These are phyloP conservation scores for Blastocystis hominis DNA, from an alignment of 352 stramenopile species.

Conservation along the genomic window DNA sequence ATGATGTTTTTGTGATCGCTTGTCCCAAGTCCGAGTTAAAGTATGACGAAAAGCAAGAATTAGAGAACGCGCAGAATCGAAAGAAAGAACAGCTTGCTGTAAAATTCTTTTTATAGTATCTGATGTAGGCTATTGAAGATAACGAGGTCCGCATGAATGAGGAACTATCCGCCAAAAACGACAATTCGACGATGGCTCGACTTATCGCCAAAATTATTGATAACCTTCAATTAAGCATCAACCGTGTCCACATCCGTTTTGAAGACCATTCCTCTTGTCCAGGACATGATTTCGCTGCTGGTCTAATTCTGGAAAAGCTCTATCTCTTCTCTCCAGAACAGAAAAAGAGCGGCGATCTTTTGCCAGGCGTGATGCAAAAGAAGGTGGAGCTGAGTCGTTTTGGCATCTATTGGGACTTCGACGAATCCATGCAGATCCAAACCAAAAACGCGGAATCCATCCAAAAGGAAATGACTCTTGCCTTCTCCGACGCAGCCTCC, in stretches of 20 bases:
- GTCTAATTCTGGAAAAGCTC: constrained; percentile 53
- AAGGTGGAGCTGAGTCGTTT: constrained; percentile 15
- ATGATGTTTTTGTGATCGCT: constrained; percentile 53
- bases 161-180: background rate
- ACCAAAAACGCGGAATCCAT: background rate
- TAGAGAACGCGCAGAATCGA: background rate
- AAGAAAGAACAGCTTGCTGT: constrained; percentile 49
- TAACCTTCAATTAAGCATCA: constrained; percentile 54
- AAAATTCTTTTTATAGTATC: background rate
- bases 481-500: background rate
- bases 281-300: background rate
- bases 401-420: constrained; percentile 56
- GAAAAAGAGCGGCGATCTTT: background rate
- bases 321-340: constrained; percentile 7
- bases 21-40: constrained; percentile 44
- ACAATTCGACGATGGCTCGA: constrained; percentile 11
- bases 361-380: constrained; percentile 47
- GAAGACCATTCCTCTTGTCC: constrained; percentile 46
- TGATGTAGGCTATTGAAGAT: constrained; percentile 48
- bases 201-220: constrained; percentile 51
- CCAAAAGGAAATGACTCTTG: background rate
- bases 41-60: constrained; percentile 26
- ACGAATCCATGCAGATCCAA: background rate
- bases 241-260: constrained; percentile 35
- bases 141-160: constrained; percentile 13